A percentile compares a stretch with the other conserved stretches of the same genome.
These are phyloP conservation scores for Selaginella tamariscina DNA, from an alignment of 75 land plant species.

Conservation along the genomic window DNA sequence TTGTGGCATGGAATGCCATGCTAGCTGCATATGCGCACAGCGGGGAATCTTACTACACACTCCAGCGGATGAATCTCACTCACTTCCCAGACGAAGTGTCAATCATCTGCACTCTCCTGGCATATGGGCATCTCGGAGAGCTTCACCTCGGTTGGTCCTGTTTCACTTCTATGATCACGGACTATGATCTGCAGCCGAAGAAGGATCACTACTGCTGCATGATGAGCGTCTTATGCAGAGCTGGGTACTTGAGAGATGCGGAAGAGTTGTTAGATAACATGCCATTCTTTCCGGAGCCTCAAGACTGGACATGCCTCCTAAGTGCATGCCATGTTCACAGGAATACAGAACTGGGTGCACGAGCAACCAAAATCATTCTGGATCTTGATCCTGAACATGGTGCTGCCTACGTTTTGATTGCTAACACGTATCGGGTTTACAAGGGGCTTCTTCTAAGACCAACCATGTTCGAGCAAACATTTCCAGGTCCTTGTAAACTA, in stretches of 20 bases:
- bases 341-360: not conserved
- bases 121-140: not conserved
- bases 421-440: not conserved
- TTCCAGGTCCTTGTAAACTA: too few species aligned
- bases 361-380: not conserved
- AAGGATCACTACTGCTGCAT: not conserved
- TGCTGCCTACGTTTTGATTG: not conserved
- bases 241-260: not conserved
- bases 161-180: not conserved
- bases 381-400: not conserved
- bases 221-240: not conserved
- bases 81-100: not conserved
- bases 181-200: not conserved
- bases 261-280: not conserved
- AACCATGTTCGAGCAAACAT: too few species aligned
- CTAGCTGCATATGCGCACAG: not conserved
- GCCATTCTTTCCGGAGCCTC: not conserved
- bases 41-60: not conserved
- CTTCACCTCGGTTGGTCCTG: not conserved
- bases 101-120: not conserved
- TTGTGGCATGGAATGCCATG: not conserved
- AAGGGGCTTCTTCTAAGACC: too few species aligned
- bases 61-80: not conserved
- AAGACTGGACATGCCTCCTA: not conserved
- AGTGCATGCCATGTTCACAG: not conserved